These are phyloP conservation scores for Fusarium sp. DNA, from an alignment of 2,329 filamentous ascomycete genomes.

Conservation along the genomic window DNA sequence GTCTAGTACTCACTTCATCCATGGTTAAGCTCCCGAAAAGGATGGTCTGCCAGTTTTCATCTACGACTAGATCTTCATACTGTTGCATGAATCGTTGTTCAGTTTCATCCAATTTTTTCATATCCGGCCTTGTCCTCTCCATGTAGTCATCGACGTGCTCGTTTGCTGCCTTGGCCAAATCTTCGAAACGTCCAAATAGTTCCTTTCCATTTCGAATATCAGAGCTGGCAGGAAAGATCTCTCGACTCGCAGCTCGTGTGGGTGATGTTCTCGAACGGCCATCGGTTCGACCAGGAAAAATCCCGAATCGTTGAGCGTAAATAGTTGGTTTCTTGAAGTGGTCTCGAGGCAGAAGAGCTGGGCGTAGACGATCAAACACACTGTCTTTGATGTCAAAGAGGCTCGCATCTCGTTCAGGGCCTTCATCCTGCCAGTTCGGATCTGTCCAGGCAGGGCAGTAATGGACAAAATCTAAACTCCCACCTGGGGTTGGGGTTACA, in stretches of 20 bases:
- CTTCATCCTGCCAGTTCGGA: constrained; percentile 41
- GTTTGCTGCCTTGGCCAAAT: constrained; percentile 11
- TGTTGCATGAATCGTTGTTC: constrained; percentile 34
- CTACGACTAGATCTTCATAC: constrained; percentile 39
- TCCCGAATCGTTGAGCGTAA: constrained; percentile 44
- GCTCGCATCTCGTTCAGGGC: background rate
- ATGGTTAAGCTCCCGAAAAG: constrained; percentile 45
- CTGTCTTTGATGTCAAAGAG: constrained; percentile 24
- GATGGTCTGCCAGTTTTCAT: constrained; percentile 46
- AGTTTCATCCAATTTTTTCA: constrained; percentile 4
- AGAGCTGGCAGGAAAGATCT: constrained; percentile 2
- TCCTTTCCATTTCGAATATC: constrained; percentile 32
- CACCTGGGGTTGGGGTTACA: background rate
- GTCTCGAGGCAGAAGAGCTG: constrained; percentile 39
- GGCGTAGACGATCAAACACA: constrained; percentile 35
- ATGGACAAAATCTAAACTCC: constrained; percentile 6
- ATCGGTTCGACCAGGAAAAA: constrained; percentile 42
- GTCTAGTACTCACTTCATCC: constrained; percentile 40
- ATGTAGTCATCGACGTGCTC: constrained; percentile 36
- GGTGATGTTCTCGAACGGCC: constrained; percentile 47
- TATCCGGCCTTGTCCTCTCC: constrained; percentile 9
- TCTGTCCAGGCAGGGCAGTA: constrained; percentile 44
- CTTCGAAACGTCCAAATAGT: constrained; percentile 33
- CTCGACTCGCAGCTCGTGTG: constrained; percentile 36
- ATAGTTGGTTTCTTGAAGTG: constrained; percentile 37